Evolutionary conservation across 768 basidiomycete genomes (phyloP).

Genomic region (Naganishia vaughanmartiniae): DNA sequence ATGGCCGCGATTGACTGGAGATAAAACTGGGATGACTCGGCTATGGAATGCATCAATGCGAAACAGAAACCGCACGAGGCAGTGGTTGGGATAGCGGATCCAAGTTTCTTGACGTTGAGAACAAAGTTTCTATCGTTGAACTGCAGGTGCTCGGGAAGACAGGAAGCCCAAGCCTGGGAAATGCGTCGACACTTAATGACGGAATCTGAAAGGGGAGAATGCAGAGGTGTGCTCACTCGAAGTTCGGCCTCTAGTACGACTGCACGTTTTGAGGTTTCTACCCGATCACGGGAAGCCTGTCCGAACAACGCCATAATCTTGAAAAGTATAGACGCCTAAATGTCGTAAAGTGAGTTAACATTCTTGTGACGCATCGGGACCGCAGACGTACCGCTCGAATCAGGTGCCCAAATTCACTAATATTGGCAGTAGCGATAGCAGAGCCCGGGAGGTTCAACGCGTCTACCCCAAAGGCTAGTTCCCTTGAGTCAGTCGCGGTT

Average conservation of each 20-base stretch:
- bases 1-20: conserved; percentile 45
- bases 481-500: conserved; percentile 14
- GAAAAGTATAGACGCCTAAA: conserved; percentile 43
- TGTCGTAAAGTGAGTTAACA: background rate
- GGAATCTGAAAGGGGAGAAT: background rate
- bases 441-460: conserved; percentile 14
- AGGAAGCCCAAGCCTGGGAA: conserved; percentile 43
- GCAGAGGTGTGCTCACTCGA: conserved; percentile 35
- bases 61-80: conserved; percentile 45
- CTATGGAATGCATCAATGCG: conserved; percentile 48
- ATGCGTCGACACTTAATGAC: background rate
- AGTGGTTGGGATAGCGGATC: conserved; percentile 38
- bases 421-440: conserved; percentile 32
- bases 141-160: conserved; percentile 42
- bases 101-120: conserved; percentile 33
- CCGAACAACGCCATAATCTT: conserved; percentile 42
- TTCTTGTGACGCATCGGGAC: conserved; percentile 1
- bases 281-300: conserved; percentile 9
- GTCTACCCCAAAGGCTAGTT: conserved; percentile 38
- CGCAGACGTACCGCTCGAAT: conserved; percentile 44
- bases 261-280: conserved; percentile 9
- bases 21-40: conserved; percentile 51
- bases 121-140: conserved; percentile 47
- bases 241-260: conserved; percentile 39
- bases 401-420: conserved; percentile 50